Conservation (phyloP, 2,329 filamentous ascomycete genomes). For the Calonectria pteridis region DNA sequence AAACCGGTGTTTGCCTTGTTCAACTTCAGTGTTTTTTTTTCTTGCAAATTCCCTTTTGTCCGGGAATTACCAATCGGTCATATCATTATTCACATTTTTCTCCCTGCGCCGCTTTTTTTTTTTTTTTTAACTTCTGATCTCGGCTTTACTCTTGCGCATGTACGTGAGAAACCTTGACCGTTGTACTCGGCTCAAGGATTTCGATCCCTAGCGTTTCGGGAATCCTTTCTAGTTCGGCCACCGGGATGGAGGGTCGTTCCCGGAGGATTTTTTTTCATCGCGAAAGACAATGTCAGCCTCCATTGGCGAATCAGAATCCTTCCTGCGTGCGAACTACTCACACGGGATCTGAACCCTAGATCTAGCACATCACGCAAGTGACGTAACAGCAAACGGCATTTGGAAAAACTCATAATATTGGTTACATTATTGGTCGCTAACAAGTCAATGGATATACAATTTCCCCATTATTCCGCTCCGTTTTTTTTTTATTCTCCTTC, state of each 20-base stretch:
- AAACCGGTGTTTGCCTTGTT: not conserved
- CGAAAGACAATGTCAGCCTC: no score
- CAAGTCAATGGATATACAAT: constrained; percentile 18
- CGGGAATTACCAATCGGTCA: not conserved
- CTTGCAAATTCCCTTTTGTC: not conserved
- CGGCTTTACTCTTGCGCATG: not conserved
- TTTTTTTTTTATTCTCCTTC: not conserved
- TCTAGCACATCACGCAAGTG: not conserved
- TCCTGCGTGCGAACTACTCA: not conserved
- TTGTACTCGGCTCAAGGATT: not conserved
- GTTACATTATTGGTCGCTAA: constrained; percentile 9
- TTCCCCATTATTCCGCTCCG: not conserved
- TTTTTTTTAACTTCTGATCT: no score
- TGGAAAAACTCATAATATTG: not conserved
- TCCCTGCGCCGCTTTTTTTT: no score
- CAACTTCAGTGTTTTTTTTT: not conserved
- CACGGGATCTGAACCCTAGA: not conserved
- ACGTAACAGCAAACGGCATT: not conserved
- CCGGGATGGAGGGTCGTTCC: not conserved
- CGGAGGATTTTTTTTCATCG: not conserved
- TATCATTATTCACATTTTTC: not conserved
- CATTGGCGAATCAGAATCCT: not conserved
- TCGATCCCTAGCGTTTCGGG: not conserved
- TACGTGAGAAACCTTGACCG: not conserved
- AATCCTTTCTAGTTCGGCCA: not conserved